Evolutionary conservation across 306 rosid genomes (phyloP).

Genomic region (Malus sieversii): DNA sequence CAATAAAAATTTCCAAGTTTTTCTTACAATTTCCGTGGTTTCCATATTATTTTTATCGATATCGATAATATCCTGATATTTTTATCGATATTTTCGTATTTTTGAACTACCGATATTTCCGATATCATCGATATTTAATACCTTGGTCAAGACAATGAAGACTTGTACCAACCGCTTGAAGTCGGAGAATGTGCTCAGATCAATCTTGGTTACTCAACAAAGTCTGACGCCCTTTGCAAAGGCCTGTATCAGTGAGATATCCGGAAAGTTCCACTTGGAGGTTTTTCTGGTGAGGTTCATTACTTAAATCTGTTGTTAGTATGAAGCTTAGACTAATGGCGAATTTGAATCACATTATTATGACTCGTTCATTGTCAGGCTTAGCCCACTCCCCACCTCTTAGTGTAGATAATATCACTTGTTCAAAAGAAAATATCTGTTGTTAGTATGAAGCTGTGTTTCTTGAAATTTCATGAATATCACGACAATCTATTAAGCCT

Average conservation of each 20-base stretch:
- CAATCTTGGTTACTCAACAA: slow-evolving; percentile 55
- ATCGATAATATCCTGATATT: no score
- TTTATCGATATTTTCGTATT: no score
- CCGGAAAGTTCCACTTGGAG: slow-evolving; percentile 54
- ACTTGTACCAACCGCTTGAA: slow-evolving; percentile 59
- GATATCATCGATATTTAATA: no score
- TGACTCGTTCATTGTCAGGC: no score
- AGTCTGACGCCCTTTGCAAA: slow-evolving; percentile 51
- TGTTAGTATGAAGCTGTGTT: not conserved
- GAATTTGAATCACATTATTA: no score
- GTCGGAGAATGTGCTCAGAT: slow-evolving; percentile 52
- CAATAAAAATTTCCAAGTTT: no score
- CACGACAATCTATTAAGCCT: not conserved
- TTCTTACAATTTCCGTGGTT: no score
- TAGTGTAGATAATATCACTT: no score
- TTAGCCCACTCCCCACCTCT: no score
- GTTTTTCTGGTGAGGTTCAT: slow-evolving; percentile 60
- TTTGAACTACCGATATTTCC: no score
- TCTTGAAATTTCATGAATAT: not conserved
- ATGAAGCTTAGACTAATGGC: not conserved
- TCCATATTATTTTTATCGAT: no score
- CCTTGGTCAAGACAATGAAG: slow-evolving; percentile 27
- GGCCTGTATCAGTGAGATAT: slow-evolving; percentile 32
- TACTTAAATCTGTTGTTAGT: not conserved
- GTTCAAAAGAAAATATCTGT: not conserved